Evolutionary conservation across 2,329 filamentous ascomycete species (phyloP), one percentile per base, ranked within the genome.

Genomic region (Sporothrix schenckii): DNA sequence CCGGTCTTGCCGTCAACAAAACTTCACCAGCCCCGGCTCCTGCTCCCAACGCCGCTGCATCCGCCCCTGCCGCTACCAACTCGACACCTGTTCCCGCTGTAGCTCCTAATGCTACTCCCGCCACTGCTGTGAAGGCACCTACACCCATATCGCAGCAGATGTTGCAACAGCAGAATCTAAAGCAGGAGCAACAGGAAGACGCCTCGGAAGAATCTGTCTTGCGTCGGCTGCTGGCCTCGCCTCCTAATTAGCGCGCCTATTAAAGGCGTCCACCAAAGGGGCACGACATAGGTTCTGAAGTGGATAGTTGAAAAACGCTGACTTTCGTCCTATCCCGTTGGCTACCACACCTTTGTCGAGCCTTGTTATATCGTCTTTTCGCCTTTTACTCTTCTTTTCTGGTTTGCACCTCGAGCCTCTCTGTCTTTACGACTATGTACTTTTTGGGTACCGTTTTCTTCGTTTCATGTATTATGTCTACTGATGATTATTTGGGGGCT

Each of bases 171-270:
- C 58, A 7, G 1, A 30, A 58, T 5, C 14, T 27, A 34, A 27
- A 60, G 47, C 68, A 69, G 61, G 49, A 34, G 9, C 44, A 70
- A 16, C 44, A 58, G n/a, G 69, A 70, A 19, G 69, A 70, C 4
- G 69, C 69, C 3, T 70, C 69, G 11, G 69, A 70, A 61, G 69
- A 70, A 16, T 67, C 69, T 16, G 69, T 70, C 5, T 47, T 70
- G 21, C 63, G 63, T 2, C 16, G 69, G 41, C 52, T 70, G 2
- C 54, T 70, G 19, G 69, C 63, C 3, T 63, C 69, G 3, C 44
- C 69, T 16, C 69, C 44, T 0, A 44, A 52, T 7, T 70, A 66
- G 21, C 11, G 21, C 11, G 16, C 0, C 6, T 24, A n/a, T 11
- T 24, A 53, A 24, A 49, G 14, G 34, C 34, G 34, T 34, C 7